Conservation (phyloP, 2,329 filamentous ascomycete species). For the Cytospora paraplurivora region DNA sequence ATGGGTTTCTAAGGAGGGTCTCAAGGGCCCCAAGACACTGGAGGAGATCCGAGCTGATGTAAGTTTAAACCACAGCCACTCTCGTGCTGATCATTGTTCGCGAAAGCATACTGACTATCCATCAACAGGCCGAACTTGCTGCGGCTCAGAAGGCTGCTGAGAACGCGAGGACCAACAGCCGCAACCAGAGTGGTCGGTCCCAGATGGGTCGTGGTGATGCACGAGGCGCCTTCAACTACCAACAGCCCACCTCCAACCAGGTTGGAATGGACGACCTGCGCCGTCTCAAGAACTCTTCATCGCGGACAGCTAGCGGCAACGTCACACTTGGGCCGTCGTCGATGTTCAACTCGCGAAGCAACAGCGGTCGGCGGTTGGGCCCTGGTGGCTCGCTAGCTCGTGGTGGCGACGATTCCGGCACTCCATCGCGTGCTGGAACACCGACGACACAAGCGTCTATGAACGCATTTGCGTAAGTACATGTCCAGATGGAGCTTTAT, state of each 20-base stretch:
- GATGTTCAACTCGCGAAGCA: constrained; percentile 86
- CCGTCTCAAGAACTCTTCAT: constrained; percentile 69
- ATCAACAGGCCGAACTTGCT: constrained; percentile 64
- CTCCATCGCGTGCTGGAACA: constrained; percentile 87
- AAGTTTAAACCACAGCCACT: constrained; percentile 37
- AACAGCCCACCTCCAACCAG: constrained; percentile 77
- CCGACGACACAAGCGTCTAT: constrained; percentile 64
- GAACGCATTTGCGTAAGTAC: constrained; percentile 89
- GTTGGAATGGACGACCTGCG: constrained; percentile 91
- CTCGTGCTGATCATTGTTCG: too few species aligned
- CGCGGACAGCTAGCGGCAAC: constrained; percentile 63
- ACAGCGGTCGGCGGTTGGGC: constrained; percentile 81
- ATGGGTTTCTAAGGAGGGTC: constrained; percentile 85
- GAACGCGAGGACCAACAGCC: constrained; percentile 59
- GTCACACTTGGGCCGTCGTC: constrained; percentile 78
- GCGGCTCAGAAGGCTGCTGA: constrained; percentile 83
- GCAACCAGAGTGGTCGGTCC: constrained; percentile 70
- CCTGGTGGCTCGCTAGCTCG: constrained; percentile 73
- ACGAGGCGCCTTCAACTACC: constrained; percentile 76
- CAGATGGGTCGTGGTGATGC: constrained; percentile 75
- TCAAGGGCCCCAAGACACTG: constrained; percentile 97
- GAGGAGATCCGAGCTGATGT: constrained; percentile 85
- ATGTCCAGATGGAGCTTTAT: neutral
- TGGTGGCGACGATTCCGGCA: constrained; percentile 79
- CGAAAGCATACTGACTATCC: constrained; percentile 34